Base-by-base conservation (phyloP, 345 rosid genomes). In the Durio zibethinus region DNA sequence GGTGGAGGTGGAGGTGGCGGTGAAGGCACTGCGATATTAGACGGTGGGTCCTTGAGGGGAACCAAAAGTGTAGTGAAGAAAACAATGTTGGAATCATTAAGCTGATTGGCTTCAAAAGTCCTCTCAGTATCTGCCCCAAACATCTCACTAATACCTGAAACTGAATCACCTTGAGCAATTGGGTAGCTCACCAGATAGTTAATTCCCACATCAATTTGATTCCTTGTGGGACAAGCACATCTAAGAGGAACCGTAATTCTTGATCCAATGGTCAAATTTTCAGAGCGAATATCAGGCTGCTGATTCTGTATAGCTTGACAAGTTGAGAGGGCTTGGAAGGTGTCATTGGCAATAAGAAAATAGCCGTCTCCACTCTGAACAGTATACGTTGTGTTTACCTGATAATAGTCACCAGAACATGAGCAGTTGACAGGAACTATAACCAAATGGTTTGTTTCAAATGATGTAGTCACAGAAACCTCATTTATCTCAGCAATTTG, bases 351-450 rank as follows among this genome's bases (percentile, higher is more conserved):
- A 57, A 94, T 80, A 10, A 0, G 0, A 9, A 90, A 42, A 43
- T 70, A 77, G 0, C 25, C 60, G 1, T 91, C 81, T 0, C 43
- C 76, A 2, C 18, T 35, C 79, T 62, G 64, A 77, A 91, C 82
- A 31, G 86, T 73, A 73, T 88, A 90, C 23, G 84, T 80, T 43
- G 90, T 80, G 86, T 91, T 89, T 4, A 65, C 75, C 77, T 92
- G 93, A 48, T 84, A 90, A 72, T 81, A 72, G 14, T 82, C 64
- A 50, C 88, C 87, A 2, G 94, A 88, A 72, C 97, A 94, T 45
- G 92, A 90, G 83, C 94, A 91, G 15, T 81, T 87, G 78, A 91
- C 82, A 21, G 97, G 97, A 80, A 92, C 85, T 29, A 91, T 84
- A 52, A 88, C 88, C 87, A 84, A 6, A 76, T 83, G 81, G 83